These are phyloP conservation scores for Apiospora marii DNA, from an alignment of 2,329 filamentous ascomycete genomes.

Conservation along the genomic window DNA sequence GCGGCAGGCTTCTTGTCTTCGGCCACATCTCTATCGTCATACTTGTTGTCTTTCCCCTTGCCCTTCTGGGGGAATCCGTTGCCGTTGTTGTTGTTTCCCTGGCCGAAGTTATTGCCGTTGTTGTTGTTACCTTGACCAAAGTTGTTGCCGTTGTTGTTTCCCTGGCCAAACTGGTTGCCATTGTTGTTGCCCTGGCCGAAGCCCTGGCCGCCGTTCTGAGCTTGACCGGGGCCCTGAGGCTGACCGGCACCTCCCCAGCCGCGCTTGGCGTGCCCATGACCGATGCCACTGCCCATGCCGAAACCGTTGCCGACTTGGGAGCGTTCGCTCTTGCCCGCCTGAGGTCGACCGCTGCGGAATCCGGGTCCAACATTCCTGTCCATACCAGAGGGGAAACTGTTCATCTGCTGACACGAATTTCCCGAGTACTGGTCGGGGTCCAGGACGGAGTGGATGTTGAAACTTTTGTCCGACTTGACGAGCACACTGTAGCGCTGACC, in stretches of 20 bases:
- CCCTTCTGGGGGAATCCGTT: not conserved
- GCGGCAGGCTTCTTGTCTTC: too few relatives aligned
- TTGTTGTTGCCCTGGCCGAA: not conserved
- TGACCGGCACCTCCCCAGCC: not conserved
- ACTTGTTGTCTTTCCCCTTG: not conserved
- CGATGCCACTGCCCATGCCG: not conserved
- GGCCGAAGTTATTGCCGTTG: not conserved
- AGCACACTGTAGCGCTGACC: slow-evolving; percentile 25
- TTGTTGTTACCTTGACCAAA: not conserved
- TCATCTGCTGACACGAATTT: slow-evolving; percentile 24
- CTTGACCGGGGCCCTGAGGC: not conserved
- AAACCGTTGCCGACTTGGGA: too few relatives aligned
- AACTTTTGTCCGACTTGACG: slow-evolving; percentile 11
- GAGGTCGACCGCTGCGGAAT: not conserved
- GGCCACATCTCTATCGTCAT: too few relatives aligned
- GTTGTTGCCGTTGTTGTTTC: not conserved
- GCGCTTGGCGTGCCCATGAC: not conserved
- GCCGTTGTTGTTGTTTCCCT: not conserved
- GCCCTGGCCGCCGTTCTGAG: not conserved
- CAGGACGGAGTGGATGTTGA: slow-evolving; percentile 20
- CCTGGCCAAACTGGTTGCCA: not conserved
- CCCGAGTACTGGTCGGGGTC: slow-evolving; percentile 23
- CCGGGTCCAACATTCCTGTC: not conserved
- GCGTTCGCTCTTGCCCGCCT: not conserved
- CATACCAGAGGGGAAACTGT: not conserved